Base-by-base conservation (phyloP, 192 early-diverging fungal genomes). In the Obelidium mucronatum region DNA sequence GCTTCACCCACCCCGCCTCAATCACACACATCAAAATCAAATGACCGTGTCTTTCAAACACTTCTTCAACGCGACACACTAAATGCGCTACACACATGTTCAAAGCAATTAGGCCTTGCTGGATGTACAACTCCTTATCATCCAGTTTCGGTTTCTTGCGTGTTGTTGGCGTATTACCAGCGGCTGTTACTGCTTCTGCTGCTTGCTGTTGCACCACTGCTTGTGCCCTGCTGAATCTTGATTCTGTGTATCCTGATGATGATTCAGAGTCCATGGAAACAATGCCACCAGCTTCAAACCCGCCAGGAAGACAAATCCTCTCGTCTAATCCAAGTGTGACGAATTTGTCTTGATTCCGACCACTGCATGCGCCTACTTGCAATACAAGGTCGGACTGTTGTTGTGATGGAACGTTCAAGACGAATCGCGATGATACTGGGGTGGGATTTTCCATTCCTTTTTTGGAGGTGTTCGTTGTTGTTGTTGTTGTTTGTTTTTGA, bases 61-160 rank as follows among this genome's bases (percentile, higher is more conserved):
- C 19, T 28, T 83, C 82, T 44, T 83, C 76, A 11, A 81, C 74
- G 17, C 53, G 51, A 55, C 82, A 83, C 15, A 80, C 61, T 19
- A 75, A 11, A 51, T 83, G 82, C 11, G 79, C 82, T 30, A 75
- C 79, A 39, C 82, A 78, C 8, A 8, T 13, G 0, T 26, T 19
- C 8, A 83, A 34, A 24, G 82, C 82, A 28, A 80, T 6, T 22
- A 83, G 35, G 13, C 67, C 3, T 24, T 65, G 63, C 37, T 65
- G 8, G 15, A 33, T 13, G 15, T 22, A 39, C 15, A 65, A 30
- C 15, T 78, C 72, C 28, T 40, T 54, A 42, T 26, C 36, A 2
- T 40, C 22, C 24, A n/a, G 15, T 0, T 55, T 31, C 26, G n/a
- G 26, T 26, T 74, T 31, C 30, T 75, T 44, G 28, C 40, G 26